These are phyloP conservation scores for Gynostemma pentaphyllum DNA, from an alignment of 306 rosid genomes.

Conservation along the genomic window DNA sequence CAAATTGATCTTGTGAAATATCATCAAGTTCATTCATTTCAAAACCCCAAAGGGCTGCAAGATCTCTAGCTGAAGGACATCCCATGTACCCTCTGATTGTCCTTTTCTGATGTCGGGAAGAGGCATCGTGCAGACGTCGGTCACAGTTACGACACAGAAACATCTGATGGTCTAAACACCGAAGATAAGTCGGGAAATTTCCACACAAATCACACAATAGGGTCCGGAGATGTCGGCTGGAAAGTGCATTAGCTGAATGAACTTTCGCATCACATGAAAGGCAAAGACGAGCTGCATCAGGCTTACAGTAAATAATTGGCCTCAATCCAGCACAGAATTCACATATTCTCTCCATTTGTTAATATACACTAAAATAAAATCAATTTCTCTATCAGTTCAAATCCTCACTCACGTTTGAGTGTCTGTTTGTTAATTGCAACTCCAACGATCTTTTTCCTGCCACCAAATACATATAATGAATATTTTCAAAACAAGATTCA, in stretches of 20 bases:
- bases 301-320: conserved; percentile 70
- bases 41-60: conserved; percentile 71
- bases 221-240: conserved; percentile 50
- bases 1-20: conserved; percentile 16
- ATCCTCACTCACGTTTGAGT: conserved; percentile 10
- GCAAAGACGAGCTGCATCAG: conserved; percentile 85
- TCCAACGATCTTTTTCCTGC: neutral
- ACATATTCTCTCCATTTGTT: conserved; percentile 64
- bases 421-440: conserved; percentile 5
- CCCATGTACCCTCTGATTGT: conserved; percentile 53
- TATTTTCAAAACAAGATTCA: neutral
- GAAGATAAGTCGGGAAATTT: conserved; percentile 32
- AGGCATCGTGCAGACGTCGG: conserved; percentile 31
- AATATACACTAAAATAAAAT: too few relatives aligned
- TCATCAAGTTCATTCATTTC: conserved; percentile 34
- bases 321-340: conserved; percentile 65
- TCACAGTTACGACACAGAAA: conserved; percentile 59
- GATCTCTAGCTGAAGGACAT: conserved; percentile 67
- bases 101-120: conserved; percentile 40
- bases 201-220: conserved; percentile 57
- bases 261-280: conserved; percentile 83
- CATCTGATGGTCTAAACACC: conserved; percentile 55
- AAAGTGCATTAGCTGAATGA: conserved; percentile 72
- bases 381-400: conserved; percentile 7
- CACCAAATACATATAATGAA: neutral